These are phyloP conservation scores for Nemania diffusa DNA, from an alignment of 2,329 filamentous ascomycete genomes.

Conservation along the genomic window DNA sequence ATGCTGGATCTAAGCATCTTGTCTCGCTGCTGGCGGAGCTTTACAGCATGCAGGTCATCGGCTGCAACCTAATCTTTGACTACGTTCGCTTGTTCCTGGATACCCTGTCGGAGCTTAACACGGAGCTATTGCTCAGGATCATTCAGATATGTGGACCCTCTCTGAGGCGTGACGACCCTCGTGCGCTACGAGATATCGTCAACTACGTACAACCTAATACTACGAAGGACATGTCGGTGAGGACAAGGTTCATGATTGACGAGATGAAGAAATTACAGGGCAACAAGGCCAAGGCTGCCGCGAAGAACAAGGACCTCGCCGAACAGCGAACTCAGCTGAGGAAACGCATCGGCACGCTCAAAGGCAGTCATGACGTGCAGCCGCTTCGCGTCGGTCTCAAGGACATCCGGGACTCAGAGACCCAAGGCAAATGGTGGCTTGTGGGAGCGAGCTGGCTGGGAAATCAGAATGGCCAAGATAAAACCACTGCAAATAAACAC, in stretches of 20 bases:
- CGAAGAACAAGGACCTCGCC: conserved; percentile 75
- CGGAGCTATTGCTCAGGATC: conserved; percentile 85
- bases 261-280: conserved; percentile 95
- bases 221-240: conserved; percentile 78
- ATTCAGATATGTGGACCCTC: conserved; percentile 85
- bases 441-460: conserved; percentile 91
- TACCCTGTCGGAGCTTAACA: conserved; percentile 83
- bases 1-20: conserved; percentile 62
- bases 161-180: conserved; percentile 87
- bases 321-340: conserved; percentile 91
- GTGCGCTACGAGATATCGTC: conserved; percentile 88
- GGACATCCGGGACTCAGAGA: conserved; percentile 85
- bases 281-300: conserved; percentile 84
- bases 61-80: conserved; percentile 87
- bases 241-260: conserved; percentile 98
- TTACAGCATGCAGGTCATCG: conserved; percentile 91
- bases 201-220: conserved; percentile 79
- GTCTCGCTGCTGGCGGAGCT: conserved; percentile 85
- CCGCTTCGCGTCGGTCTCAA: conserved; percentile 83
- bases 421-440: conserved; percentile 97
- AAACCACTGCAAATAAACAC: background rate
- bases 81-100: conserved; percentile 82
- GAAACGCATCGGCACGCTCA: conserved; percentile 84
- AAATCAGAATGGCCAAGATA: conserved; percentile 35
- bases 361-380: conserved; percentile 66